A percentile compares a stretch with the other conserved stretches of the same genome.
These are phyloP conservation scores for Oryza brachyantha DNA, from an alignment of 176 grass and related monocot genomes.

Conservation along the genomic window DNA sequence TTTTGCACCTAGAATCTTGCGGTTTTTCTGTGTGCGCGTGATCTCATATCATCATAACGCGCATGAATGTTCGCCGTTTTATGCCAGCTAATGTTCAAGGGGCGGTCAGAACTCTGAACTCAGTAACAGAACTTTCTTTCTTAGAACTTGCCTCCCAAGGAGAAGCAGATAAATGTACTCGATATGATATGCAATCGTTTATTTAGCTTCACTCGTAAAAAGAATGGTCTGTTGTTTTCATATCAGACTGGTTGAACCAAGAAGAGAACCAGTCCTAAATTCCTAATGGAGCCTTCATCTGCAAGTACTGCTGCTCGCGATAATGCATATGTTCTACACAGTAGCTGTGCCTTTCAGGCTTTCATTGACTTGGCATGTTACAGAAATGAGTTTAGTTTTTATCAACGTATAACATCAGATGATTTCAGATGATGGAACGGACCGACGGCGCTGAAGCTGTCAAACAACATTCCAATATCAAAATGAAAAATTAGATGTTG, in stretches of 20 bases:
- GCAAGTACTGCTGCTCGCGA: neutral
- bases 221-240: neutral
- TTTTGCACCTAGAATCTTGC: neutral
- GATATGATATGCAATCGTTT: neutral
- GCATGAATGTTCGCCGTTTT: neutral
- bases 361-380: constrained; percentile 31
- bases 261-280: too few species aligned
- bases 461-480: neutral
- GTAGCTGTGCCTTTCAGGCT: constrained; percentile 13
- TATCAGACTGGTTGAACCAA: constrained; percentile 23
- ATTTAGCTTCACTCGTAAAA: neutral
- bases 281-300: neutral
- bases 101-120: neutral
- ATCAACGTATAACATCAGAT: neutral
- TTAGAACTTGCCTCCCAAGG: constrained; percentile 23
- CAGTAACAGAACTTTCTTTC: too few species aligned
- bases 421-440: neutral
- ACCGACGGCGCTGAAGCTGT: constrained; percentile 3
- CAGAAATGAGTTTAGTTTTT: neutral
- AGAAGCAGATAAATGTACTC: neutral
- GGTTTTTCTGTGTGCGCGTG: neutral
- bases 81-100: neutral
- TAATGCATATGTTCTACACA: neutral
- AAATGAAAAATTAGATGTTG: neutral
- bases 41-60: neutral